Conservation (phyloP, 202 grass and related monocot genomes). For the Saccharum hybrid region DNA sequence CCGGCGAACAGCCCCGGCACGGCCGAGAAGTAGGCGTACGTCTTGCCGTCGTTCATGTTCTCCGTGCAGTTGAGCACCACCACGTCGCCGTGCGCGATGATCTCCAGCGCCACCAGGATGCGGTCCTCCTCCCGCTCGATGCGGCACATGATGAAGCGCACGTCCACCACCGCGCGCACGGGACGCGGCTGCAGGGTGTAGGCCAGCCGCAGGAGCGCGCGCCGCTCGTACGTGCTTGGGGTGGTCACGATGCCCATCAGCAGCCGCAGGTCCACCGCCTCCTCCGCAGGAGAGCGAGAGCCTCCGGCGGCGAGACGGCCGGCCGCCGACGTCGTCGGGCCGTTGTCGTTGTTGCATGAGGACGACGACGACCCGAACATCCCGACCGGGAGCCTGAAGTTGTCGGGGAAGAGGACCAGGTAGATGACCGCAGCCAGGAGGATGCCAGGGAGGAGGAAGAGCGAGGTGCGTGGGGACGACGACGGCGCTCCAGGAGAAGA, state of each 20-base stretch:
- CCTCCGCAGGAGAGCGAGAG: neutral
- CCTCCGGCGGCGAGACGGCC: neutral
- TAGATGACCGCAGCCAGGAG: slow-evolving; percentile 27
- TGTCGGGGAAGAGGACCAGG: slow-evolving; percentile 24
- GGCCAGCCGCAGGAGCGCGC: slow-evolving; percentile 54
- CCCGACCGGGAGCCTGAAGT: slow-evolving; percentile 17
- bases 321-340: neutral
- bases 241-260: slow-evolving; percentile 62
- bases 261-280: slow-evolving; percentile 45
- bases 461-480: neutral
- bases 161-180: slow-evolving; percentile 31
- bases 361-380: neutral
- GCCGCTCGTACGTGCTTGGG: slow-evolving; percentile 55
- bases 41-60: slow-evolving; percentile 71
- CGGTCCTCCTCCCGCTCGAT: slow-evolving; percentile 49
- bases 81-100: slow-evolving; percentile 53
- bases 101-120: slow-evolving; percentile 50
- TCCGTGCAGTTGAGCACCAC: slow-evolving; percentile 62
- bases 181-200: slow-evolving; percentile 47
- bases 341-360: neutral
- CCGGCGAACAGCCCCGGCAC: slow-evolving; percentile 7
- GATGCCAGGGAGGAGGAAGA: slow-evolving; percentile 33
- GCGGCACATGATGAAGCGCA: slow-evolving; percentile 57
- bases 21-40: slow-evolving; percentile 51
- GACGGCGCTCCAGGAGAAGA: neutral